Conservation (phyloP, 2,329 filamentous ascomycete genomes). For the Aspergillus neotritici region DNA sequence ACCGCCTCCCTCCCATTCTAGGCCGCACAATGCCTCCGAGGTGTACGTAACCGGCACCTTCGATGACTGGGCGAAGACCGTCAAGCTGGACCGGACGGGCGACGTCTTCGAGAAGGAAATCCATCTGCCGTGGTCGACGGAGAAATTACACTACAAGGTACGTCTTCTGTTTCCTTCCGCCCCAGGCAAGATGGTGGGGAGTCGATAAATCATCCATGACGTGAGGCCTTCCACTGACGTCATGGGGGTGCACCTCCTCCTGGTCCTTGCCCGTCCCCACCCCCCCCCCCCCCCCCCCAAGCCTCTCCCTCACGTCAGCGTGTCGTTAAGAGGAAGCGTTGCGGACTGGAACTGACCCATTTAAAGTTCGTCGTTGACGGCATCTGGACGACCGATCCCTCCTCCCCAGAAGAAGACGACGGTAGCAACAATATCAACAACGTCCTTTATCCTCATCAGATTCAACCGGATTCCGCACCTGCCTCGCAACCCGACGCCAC, state of each 20-base stretch:
- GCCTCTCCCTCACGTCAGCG: conserved; percentile 5
- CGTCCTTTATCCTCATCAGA: conserved; percentile 71
- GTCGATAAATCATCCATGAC: conserved; percentile 21
- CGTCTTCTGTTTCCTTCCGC: conserved; percentile 19
- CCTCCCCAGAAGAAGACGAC: conserved; percentile 76
- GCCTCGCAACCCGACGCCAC: conserved; percentile 15
- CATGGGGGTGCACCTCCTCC: conserved; percentile 10
- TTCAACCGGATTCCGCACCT: conserved; percentile 36
- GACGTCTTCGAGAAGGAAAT: conserved; percentile 75
- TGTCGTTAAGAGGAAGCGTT: conserved; percentile 1
- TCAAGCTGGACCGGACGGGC: conserved; percentile 72
- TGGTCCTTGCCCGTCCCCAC: not conserved
- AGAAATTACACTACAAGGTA: conserved; percentile 95
- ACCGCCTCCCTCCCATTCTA: conserved; percentile 40
- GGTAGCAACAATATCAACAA: conserved; percentile 85
- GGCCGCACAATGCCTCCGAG: conserved; percentile 76
- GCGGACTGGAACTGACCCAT: conserved; percentile 5
- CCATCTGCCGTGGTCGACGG: conserved; percentile 56
- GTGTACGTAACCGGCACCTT: conserved; percentile 96
- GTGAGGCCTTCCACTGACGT: conserved; percentile 19
- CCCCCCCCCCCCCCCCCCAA: conserved; percentile 13
- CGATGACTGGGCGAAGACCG: conserved; percentile 84
- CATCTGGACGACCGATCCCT: conserved; percentile 77
- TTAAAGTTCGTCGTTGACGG: conserved; percentile 89
- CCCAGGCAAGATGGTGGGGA: conserved; percentile 11